Conservation (phyloP, 345 rosid genomes). For the Linum lewisii region DNA sequence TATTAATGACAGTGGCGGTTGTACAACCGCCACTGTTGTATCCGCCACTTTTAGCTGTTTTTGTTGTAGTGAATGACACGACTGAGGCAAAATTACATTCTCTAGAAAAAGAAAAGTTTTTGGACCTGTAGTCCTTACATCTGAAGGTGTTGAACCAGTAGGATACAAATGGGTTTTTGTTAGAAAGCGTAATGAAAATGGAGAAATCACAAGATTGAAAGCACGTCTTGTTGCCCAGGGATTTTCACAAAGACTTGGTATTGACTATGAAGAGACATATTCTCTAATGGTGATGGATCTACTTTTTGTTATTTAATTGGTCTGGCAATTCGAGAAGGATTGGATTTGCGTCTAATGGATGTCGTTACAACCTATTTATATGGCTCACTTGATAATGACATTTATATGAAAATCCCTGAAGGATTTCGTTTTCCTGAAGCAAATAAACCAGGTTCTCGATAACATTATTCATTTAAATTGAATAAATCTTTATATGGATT, state of each 20-base stretch:
- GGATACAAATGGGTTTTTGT: background rate
- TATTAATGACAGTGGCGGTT: no score
- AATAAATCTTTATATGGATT: background rate
- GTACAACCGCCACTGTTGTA: no score
- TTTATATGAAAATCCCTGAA: background rate
- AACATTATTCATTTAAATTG: background rate
- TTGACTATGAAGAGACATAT: background rate
- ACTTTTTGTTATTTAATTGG: background rate
- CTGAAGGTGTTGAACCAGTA: background rate
- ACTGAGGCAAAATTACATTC: background rate
- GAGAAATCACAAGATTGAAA: background rate
- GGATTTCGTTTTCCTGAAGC: background rate
- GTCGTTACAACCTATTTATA: background rate
- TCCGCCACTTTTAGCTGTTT: no score
- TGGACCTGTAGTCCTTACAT: background rate
- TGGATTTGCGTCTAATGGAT: background rate
- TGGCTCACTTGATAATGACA: background rate
- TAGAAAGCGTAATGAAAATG: background rate
- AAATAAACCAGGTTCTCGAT: background rate
- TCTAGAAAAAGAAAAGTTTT: background rate
- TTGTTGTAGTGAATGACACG: background rate
- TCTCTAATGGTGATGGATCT: background rate
- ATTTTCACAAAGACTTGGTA: background rate
- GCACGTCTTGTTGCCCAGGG: background rate
- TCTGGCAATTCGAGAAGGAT: background rate